These are phyloP conservation scores for Lactarius tabidus DNA, from an alignment of 768 basidiomycete genomes.

Conservation along the genomic window DNA sequence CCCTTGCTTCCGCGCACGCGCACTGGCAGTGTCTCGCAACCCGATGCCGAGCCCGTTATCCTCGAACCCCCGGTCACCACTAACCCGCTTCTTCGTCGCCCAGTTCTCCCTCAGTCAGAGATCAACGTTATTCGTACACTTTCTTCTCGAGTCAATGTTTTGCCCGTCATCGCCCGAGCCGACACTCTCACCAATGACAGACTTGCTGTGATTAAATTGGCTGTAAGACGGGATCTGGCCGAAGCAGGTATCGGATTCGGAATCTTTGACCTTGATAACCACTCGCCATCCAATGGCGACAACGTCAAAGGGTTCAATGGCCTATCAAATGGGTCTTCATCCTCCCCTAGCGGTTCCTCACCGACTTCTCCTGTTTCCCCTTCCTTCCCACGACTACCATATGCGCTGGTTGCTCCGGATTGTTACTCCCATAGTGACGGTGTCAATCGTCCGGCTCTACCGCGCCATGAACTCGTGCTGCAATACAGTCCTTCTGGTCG, in stretches of 20 bases:
- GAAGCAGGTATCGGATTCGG: slow-evolving; percentile 86
- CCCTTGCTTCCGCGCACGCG: slow-evolving; percentile 67
- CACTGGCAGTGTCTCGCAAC: slow-evolving; percentile 65
- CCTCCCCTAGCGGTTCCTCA: slow-evolving; percentile 52
- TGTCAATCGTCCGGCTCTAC: slow-evolving; percentile 50
- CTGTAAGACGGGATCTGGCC: slow-evolving; percentile 75
- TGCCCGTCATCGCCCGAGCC: slow-evolving; percentile 79
- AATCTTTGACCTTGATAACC: slow-evolving; percentile 76
- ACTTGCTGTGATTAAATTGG: slow-evolving; percentile 72
- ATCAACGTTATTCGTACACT: slow-evolving; percentile 75
- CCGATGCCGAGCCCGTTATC: slow-evolving; percentile 71
- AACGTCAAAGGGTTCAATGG: slow-evolving; percentile 50
- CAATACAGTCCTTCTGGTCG: slow-evolving; percentile 65
- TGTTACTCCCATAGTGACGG: slow-evolving; percentile 82
- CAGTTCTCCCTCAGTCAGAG: slow-evolving; percentile 65
- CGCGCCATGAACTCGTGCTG: slow-evolving; percentile 68
- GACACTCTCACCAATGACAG: slow-evolving; percentile 81
- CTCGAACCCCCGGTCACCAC: slow-evolving; percentile 75
- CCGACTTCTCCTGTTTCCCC: slow-evolving; percentile 63
- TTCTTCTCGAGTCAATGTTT: slow-evolving; percentile 79
- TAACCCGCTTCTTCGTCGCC: slow-evolving; percentile 62
- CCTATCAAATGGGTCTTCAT: slow-evolving; percentile 49
- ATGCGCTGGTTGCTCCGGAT: slow-evolving; percentile 81
- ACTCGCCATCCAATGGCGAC: slow-evolving; percentile 48
- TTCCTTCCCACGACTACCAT: slow-evolving; percentile 66